phyloP scores from a whole-genome alignment of 306 rosid genomes.

The Astragalus membranaceus region DNA sequence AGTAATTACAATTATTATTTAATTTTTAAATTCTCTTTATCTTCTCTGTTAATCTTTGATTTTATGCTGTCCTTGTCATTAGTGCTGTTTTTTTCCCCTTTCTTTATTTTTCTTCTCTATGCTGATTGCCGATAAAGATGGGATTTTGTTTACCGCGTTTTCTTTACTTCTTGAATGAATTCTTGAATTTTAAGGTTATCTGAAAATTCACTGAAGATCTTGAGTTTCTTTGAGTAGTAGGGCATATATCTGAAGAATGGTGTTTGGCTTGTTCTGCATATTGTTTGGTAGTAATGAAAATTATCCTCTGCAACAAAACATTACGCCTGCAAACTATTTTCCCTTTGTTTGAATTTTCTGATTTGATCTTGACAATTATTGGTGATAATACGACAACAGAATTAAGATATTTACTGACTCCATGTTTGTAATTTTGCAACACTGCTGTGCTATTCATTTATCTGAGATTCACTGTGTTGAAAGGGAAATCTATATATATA shows the following conservation, averaged over 20 bases:
- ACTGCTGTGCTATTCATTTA: background rate
- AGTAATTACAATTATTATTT: background rate
- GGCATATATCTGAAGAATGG: background rate
- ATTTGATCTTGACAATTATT: background rate
- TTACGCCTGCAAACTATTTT: background rate
- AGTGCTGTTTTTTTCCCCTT: background rate
- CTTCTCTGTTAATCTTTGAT: background rate
- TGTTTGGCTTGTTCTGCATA: conserved; percentile 3
- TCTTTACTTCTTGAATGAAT: conserved; percentile 2
- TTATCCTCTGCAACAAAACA: background rate
- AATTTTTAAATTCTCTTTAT: background rate
- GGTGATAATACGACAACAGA: background rate
- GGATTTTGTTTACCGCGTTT: conserved; percentile 22
- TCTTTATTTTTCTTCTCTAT: background rate
- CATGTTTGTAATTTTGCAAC: background rate
- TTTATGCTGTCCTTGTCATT: conserved; percentile 15
- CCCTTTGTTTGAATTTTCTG: background rate
- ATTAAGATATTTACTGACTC: background rate
- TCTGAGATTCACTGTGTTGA: background rate
- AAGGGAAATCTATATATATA: too few relatives aligned
- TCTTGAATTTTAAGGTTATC: conserved; percentile 12
- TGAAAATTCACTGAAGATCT: background rate
- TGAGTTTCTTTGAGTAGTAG: background rate
- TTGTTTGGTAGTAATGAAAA: conserved; percentile 13
- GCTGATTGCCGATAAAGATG: background rate